Base-by-base conservation (phyloP, 352 stramenopile genomes). In the Phytopythium helicoides region DNA sequence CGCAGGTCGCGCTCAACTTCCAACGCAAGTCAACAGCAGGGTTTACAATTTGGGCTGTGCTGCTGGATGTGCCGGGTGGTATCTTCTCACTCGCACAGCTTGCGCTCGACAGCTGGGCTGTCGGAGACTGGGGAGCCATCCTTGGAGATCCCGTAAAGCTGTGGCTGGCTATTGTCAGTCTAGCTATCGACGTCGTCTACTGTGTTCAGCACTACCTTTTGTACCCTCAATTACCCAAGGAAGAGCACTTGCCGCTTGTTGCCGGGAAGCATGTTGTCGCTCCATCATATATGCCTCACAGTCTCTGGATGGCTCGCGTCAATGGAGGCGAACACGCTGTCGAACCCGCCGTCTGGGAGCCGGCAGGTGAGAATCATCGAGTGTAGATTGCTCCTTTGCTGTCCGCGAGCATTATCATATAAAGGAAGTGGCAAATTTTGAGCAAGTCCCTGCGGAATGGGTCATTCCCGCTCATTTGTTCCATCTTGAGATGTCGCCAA, bases 41-140 rank as follows among this genome's bases (percentile, higher is more conserved):
- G 22, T 99, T 95, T 94, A 98, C 87, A 28, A 97, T 98, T 54
- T 97, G 90, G 87, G 99, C 99, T 71, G 95, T 99, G 22, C 76
- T 98, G 56, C 70, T 99, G n/a, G 31, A 52, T 11, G 19, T 52
- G 7, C 45, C 45, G 2, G 45, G 45, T 28, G 16, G 45, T 28
- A 21, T 52, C n/a, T 28, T 52, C 45, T 52, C 45, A 6, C 28
- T 52, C 19, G 33, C 31, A 14, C 45, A 52, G 45, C 45, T 41
- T 21, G 45, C 33, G 28, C 45, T 52, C 18, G 45, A 52, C 45
- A 41, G 28, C 28, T 52, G 45, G 45, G 45, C 45, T 18, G 15
- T n/a, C 12, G 11, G 22, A 7, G 45, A 52, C 45, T 52, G 45
- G 45, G 28, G 33, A 31, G 31, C 45, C 31, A 33, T 52, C 10